phyloP scores from a whole-genome alignment of 2,329 filamentous ascomycete species.

The Davidsoniella australis region DNA sequence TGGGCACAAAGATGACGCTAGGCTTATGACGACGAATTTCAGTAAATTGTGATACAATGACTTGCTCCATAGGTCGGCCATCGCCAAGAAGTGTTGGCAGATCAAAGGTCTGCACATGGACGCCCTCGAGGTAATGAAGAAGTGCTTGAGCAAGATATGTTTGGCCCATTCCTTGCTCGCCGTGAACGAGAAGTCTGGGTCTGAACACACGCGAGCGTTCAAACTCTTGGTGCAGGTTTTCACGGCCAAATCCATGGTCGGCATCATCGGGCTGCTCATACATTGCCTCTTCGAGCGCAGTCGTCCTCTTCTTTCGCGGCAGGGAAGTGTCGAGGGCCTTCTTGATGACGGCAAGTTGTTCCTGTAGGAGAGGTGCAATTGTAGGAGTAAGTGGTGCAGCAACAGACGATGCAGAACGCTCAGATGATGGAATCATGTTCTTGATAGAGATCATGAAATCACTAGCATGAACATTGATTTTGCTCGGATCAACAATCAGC shows the following conservation, averaged over 20 bases:
- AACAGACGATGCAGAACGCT: slow-evolving; percentile 71
- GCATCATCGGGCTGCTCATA: slow-evolving; percentile 71
- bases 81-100: slow-evolving; percentile 75
- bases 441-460: slow-evolving; percentile 97
- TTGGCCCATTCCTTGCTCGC: slow-evolving; percentile 83
- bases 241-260: slow-evolving; percentile 69
- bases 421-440: slow-evolving; percentile 89
- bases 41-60: slow-evolving; percentile 76
- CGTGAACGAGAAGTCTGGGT: slow-evolving; percentile 68
- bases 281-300: slow-evolving; percentile 85
- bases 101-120: slow-evolving; percentile 91
- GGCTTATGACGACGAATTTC: slow-evolving; percentile 91
- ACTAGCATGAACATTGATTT: slow-evolving; percentile 73
- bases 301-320: slow-evolving; percentile 70
- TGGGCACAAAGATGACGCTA: slow-evolving; percentile 86
- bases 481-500: slow-evolving; percentile 68
- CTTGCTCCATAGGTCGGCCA: slow-evolving; percentile 67
- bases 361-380: slow-evolving; percentile 64
- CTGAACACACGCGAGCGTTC: slow-evolving; percentile 77
- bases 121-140: slow-evolving; percentile 77
- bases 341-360: slow-evolving; percentile 54
- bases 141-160: slow-evolving; percentile 72
- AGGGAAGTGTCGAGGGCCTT: slow-evolving; percentile 56
- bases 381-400: slow-evolving; percentile 64
- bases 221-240: slow-evolving; percentile 61